A percentile compares a stretch with the other conserved stretches of the same genome.
phyloP scores from a whole-genome alignment of 495 filamentous ascomycete species.

The Patellaria atrata region DNA sequence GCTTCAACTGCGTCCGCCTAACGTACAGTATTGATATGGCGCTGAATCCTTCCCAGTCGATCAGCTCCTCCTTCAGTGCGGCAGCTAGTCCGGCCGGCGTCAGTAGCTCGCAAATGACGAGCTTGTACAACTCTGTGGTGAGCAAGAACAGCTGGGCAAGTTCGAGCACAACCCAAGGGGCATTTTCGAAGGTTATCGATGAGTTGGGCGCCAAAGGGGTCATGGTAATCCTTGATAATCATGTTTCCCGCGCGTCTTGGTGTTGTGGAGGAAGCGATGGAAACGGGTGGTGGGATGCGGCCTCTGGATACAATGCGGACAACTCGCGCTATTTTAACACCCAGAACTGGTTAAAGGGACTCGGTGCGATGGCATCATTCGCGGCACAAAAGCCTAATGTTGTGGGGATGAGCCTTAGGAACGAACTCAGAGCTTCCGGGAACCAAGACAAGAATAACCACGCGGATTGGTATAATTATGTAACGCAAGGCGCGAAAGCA shows the following conservation, averaged over 20 bases:
- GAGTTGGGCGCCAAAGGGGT: constrained; percentile 27
- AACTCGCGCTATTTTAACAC: constrained; percentile 33
- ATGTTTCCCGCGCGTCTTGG: constrained; percentile 35
- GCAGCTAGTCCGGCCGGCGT: constrained; percentile 28
- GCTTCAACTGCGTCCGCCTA: constrained; percentile 41
- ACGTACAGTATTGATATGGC: constrained; percentile 40
- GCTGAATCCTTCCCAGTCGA: constrained; percentile 25
- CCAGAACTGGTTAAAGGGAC: constrained; percentile 29
- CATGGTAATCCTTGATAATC: constrained; percentile 38
- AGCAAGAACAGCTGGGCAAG: constrained; percentile 30
- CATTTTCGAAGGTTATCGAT: constrained; percentile 30
- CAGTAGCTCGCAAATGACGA: constrained; percentile 20
- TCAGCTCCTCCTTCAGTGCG: constrained; percentile 29
- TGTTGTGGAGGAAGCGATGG: constrained; percentile 37
- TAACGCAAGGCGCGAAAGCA: constrained; percentile 27
- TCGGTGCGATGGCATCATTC: constrained; percentile 26
- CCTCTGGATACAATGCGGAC: constrained; percentile 29
- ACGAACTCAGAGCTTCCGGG: constrained; percentile 34
- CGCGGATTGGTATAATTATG: constrained; percentile 36
- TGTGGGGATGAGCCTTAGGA: constrained; percentile 34
- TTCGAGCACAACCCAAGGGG: constrained; percentile 25
- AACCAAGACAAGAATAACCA: too few relatives aligned
- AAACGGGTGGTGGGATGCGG: constrained; percentile 39
- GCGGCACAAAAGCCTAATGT: constrained; percentile 28
- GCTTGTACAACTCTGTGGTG: constrained; percentile 26